phyloP scores from a whole-genome alignment of 1,139 yeast species.

The Saccharomyces hybrid region DNA sequence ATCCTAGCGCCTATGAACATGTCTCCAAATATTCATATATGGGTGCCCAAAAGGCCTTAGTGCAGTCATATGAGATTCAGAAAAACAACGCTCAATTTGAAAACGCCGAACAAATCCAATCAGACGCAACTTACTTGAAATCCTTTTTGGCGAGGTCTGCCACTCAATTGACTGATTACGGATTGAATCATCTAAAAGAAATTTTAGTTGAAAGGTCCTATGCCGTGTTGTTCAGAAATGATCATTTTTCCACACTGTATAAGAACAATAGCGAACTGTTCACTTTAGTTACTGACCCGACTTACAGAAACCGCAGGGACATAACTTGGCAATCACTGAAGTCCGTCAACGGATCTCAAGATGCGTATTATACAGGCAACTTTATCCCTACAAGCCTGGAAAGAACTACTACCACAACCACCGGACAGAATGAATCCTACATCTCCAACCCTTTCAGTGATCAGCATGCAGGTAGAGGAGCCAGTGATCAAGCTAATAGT shows the following conservation, averaged over 20 bases:
- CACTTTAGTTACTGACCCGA: conserved; percentile 61
- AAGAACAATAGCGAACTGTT: conserved; percentile 48
- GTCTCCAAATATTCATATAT: conserved; percentile 40
- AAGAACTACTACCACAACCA: conserved; percentile 2
- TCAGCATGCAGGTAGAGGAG: not conserved
- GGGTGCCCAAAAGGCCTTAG: conserved; percentile 37
- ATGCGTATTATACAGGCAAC: conserved; percentile 56
- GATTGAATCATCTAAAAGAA: conserved; percentile 41
- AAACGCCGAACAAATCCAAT: conserved; percentile 21
- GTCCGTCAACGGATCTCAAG: conserved; percentile 58
- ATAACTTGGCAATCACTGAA: conserved; percentile 74
- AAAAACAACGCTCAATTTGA: conserved; percentile 7
- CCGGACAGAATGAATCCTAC: not conserved
- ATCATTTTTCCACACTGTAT: conserved; percentile 68
- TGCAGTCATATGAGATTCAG: conserved; percentile 36
- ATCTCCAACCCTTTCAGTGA: conserved; percentile 16
- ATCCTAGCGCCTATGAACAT: conserved; percentile 25
- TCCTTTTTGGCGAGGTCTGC: conserved; percentile 41
- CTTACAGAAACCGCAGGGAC: conserved; percentile 41
- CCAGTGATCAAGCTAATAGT: not conserved
- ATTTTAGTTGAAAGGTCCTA: conserved; percentile 44
- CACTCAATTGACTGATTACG: conserved; percentile 65
- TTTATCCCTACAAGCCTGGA: conserved; percentile 37
- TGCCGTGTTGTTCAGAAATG: conserved; percentile 70
- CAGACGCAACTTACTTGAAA: conserved; percentile 30